Percentiles rank a stretch among this genome's conserved stretches.
These are phyloP conservation scores for Chrysanthemum makinoi DNA, from an alignment of 129 eudicot species.

Conservation along the genomic window DNA sequence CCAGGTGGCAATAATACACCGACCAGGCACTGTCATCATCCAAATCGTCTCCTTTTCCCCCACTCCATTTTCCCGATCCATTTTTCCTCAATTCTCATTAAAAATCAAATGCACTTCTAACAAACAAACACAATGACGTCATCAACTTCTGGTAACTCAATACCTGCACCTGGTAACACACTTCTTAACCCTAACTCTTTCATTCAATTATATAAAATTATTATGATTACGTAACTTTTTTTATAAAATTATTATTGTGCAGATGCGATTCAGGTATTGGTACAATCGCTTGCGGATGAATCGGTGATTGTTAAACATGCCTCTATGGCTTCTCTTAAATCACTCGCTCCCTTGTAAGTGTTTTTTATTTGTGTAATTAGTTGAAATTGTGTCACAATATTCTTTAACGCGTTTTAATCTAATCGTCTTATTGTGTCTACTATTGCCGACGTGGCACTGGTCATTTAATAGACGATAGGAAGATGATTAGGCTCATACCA, in stretches of 20 bases:
- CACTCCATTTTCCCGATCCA: conserved; percentile 45
- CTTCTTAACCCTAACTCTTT: conserved; percentile 1
- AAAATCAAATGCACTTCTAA: conserved; percentile 21
- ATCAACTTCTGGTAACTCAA: conserved; percentile 66
- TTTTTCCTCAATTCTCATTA: conserved; percentile 22
- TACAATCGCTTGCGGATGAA: conserved; percentile 77
- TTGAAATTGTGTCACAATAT: no score
- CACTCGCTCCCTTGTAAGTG: conserved; percentile 70
- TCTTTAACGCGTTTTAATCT: no score
- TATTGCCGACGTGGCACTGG: no score
- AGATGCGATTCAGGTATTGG: conserved; percentile 98
- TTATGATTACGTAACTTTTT: not conserved
- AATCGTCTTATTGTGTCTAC: no score
- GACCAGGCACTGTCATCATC: no score
- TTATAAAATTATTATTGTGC: conserved; percentile 12
- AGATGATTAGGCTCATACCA: no score
- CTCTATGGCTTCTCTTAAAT: conserved; percentile 79
- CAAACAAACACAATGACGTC: conserved; percentile 32
- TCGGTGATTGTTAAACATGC: conserved; percentile 73
- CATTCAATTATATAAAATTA: not conserved
- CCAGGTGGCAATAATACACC: no score
- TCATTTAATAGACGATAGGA: no score
- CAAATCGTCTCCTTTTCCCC: not conserved
- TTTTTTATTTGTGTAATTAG: not conserved
- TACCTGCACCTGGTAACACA: conserved; percentile 66